phyloP scores from a whole-genome alignment of 2,329 filamentous ascomycete species.

The Botryotinia narcissicola region DNA sequence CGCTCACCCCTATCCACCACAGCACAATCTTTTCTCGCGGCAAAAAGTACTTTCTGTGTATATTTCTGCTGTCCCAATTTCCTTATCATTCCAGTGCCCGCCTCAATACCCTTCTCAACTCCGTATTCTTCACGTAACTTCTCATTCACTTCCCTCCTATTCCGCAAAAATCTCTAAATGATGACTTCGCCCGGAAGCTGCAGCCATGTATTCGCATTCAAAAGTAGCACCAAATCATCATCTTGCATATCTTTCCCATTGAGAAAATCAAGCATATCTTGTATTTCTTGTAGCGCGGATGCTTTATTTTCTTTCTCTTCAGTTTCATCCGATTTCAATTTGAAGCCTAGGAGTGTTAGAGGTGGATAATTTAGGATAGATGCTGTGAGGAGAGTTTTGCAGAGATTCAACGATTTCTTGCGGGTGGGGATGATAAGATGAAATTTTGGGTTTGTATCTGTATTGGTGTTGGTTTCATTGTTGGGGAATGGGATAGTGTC shows the following conservation, averaged over 20 bases:
- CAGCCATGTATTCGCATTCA: slow-evolving; percentile 54
- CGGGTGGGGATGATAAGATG: slow-evolving; percentile 55
- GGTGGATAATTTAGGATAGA: slow-evolving; percentile 59
- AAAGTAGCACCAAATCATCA: slow-evolving; percentile 53
- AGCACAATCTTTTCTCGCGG: slow-evolving; percentile 51
- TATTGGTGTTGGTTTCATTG: slow-evolving; percentile 15
- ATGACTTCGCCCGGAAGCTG: slow-evolving; percentile 56
- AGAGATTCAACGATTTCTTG: slow-evolving; percentile 46
- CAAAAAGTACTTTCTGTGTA: slow-evolving; percentile 54
- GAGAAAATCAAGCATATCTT: slow-evolving; percentile 43
- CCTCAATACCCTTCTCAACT: background rate
- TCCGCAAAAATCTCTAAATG: slow-evolving; percentile 52
- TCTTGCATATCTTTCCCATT: slow-evolving; percentile 48
- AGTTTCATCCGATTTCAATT: slow-evolving; percentile 24
- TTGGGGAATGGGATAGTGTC: slow-evolving; percentile 15
- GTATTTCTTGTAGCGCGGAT: slow-evolving; percentile 21
- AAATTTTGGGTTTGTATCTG: slow-evolving; percentile 41
- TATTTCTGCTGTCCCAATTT: slow-evolving; percentile 41
- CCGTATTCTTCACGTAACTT: slow-evolving; percentile 40
- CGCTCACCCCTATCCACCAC: slow-evolving; percentile 37
- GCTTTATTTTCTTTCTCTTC: background rate
- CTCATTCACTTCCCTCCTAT: slow-evolving; percentile 48
- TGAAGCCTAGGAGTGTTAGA: slow-evolving; percentile 51
- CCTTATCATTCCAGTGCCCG: background rate
- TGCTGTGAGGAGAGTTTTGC: slow-evolving; percentile 55